phyloP scores from a whole-genome alignment of 73 alveolate species.

The Paramecium sonneborni region DNA sequence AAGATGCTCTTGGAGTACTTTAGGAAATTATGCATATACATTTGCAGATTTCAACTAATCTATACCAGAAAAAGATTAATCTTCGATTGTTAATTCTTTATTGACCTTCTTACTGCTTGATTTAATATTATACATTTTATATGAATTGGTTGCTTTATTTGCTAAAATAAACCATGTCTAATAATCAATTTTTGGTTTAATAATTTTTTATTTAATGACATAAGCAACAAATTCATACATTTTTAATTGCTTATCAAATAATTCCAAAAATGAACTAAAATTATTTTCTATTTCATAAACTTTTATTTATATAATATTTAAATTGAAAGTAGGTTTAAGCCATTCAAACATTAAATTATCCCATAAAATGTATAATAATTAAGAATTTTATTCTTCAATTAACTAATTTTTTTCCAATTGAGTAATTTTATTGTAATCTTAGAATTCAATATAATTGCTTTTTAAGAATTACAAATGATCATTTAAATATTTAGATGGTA shows the following conservation, averaged over 20 bases:
- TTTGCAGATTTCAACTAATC: background rate
- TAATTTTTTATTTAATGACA: background rate
- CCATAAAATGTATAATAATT: constrained; percentile 20
- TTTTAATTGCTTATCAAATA: constrained; percentile 24
- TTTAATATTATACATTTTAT: constrained; percentile 6
- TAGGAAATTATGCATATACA: background rate
- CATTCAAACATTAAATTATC: constrained; percentile 54
- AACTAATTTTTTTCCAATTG: background rate
- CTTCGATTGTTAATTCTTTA: background rate
- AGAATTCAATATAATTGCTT: background rate
- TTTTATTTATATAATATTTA: background rate
- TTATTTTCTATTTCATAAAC: constrained; percentile 44
- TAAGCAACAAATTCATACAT: constrained; percentile 4
- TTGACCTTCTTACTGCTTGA: background rate
- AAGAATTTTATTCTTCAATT: background rate
- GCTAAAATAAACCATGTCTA: constrained; percentile 26
- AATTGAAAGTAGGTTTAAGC: background rate
- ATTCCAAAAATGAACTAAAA: background rate
- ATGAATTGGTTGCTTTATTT: background rate
- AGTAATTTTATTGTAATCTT: background rate
- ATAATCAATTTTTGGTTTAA: constrained; percentile 20
- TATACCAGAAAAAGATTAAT: background rate
- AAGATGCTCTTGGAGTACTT: constrained; percentile 1
- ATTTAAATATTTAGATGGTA: background rate
- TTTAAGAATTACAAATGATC: background rate